These are phyloP conservation scores for Mesembryanthemum crystallinum DNA, from an alignment of 148 eudicot species.

Conservation along the genomic window DNA sequence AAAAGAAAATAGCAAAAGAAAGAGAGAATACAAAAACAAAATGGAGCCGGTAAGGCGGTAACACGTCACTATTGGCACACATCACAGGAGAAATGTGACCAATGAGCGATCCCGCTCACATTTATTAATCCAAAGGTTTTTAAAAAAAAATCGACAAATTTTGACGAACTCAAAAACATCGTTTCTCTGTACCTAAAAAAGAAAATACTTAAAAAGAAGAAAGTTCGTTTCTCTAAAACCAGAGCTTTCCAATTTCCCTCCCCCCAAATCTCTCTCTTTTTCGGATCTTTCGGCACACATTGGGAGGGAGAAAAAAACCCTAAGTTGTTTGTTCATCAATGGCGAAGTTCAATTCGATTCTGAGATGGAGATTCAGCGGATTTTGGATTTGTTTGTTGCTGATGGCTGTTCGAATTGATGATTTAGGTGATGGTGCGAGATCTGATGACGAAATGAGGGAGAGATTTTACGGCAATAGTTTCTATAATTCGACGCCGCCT, in stretches of 20 bases:
- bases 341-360: slow-evolving; percentile 22
- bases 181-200: no score
- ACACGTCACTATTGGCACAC: neutral
- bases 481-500: slow-evolving; percentile 61
- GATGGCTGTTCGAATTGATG: slow-evolving; percentile 24
- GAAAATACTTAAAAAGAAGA: no score
- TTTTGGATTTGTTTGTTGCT: slow-evolving; percentile 29
- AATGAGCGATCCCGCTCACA: neutral
- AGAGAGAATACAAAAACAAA: no score
- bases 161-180: slow-evolving; percentile 4
- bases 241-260: neutral
- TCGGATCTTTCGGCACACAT: neutral
- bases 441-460: slow-evolving; percentile 78
- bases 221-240: neutral
- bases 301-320: neutral
- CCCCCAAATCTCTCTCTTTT: neutral
- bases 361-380: slow-evolving; percentile 15
- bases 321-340: slow-evolving; percentile 10
- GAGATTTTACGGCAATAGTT: slow-evolving; percentile 65
- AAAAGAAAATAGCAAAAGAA: no score
- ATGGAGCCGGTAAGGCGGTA: neutral
- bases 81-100: neutral
- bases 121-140: neutral
- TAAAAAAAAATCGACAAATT: neutral
- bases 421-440: slow-evolving; percentile 41